Percentiles rank a stretch among this genome's conserved stretches.
phyloP scores from a whole-genome alignment of 441 rosid genomes.

The Metrosideros polymorpha region DNA sequence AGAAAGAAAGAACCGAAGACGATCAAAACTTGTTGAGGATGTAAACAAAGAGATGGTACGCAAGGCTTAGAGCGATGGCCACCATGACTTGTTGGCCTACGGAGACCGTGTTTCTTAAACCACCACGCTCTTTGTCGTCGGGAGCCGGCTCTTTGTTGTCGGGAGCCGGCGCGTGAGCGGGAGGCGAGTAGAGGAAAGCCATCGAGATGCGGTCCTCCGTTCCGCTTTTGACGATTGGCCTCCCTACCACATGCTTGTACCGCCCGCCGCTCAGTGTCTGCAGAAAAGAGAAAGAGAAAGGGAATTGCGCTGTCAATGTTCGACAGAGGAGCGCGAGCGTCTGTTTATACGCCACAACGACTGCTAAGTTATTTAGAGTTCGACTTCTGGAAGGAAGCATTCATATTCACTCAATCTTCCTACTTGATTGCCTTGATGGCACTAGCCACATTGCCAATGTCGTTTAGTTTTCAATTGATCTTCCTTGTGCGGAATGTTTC shows the following conservation, averaged over 20 bases:
- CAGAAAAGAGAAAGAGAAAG: background rate
- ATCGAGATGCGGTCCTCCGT: slow-evolving; percentile 36
- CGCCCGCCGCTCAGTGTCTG: slow-evolving; percentile 49
- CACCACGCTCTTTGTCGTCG: background rate
- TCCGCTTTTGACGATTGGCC: slow-evolving; percentile 38
- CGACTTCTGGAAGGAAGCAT: background rate
- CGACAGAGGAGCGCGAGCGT: background rate
- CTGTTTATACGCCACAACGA: background rate
- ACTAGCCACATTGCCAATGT: background rate
- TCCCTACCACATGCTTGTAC: slow-evolving; percentile 69
- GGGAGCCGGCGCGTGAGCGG: background rate
- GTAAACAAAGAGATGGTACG: slow-evolving; percentile 33
- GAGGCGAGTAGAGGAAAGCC: slow-evolving; percentile 56
- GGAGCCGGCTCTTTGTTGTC: background rate
- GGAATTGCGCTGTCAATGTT: background rate
- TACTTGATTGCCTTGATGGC: background rate
- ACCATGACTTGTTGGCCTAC: slow-evolving; percentile 41
- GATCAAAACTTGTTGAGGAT: slow-evolving; percentile 19
- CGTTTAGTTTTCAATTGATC: background rate
- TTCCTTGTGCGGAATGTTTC: background rate
- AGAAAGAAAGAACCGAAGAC: background rate
- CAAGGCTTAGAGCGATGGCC: slow-evolving; percentile 37
- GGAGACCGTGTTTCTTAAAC: slow-evolving; percentile 32
- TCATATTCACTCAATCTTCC: background rate
- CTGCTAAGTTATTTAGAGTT: background rate